Evolutionary conservation across 2,329 filamentous ascomycete species (phyloP), one percentile per base, ranked within the genome.

Genomic region (Pseudocercospora pini-densiflorae): DNA sequence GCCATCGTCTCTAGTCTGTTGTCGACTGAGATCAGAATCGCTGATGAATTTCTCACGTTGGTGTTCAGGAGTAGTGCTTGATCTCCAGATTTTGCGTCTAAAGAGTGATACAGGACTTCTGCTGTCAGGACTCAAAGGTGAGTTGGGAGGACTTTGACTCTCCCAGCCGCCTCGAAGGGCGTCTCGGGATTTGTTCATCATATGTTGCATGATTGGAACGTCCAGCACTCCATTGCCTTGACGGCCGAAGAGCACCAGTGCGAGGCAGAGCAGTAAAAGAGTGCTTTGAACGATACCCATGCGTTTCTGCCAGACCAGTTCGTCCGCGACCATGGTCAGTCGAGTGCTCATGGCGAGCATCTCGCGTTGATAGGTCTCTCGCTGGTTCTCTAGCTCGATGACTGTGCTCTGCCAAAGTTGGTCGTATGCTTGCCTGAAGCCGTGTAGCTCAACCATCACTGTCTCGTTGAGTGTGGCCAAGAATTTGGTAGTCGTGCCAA

Each of bases 321-420:
- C 95, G 74, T 98, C 94, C n/a, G 94, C 94, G 10, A 99, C 86
- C 33, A 98, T 85, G 65, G 92, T 94, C 47, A 99, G 86, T 24
- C 95, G 88, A 8, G 89, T 83, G 73, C 90, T 92, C 61, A 98
- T 85, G 2, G 94, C 94, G 49, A 93, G 85, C 67, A 97, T 90
- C 76, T 98, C 94, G 63, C 89, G 86, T 75, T 94, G 89, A 16
- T 92, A 92, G 72, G 93, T 90, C 75, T 97, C 91, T 49, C 93
- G 89, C 78, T 97, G 94, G 49, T 89, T 90, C 77, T 97, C 93
- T 14, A 98, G 87, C 31, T 96, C 94, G 63, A 97, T 90, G 23
- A 97, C 90, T 10, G 96, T 97, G 21, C 92, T 94, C 79, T 97
- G 94, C 94, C 94, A 98, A 12, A 98, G 89, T 75, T 97, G 92